These are phyloP conservation scores for Dothistroma septosporum DNA, from an alignment of 2,329 filamentous ascomycete genomes.

Conservation along the genomic window DNA sequence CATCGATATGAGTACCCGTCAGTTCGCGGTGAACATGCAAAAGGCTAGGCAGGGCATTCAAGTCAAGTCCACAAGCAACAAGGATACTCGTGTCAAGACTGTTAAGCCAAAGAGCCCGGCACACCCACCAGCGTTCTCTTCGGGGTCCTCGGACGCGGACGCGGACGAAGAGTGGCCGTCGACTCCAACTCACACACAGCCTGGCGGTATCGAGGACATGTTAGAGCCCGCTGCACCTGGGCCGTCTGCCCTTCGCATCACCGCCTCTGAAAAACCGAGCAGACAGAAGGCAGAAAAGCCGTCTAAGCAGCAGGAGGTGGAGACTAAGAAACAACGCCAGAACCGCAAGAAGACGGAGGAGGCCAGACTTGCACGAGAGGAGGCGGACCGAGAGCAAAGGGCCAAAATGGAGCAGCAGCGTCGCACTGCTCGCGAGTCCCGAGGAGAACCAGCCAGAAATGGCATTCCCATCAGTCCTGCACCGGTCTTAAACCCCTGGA, in stretches of 20 bases:
- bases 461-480: slow-evolving; percentile 53
- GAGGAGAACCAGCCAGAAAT: slow-evolving; percentile 78
- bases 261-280: slow-evolving; percentile 56
- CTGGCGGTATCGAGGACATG: slow-evolving; percentile 83
- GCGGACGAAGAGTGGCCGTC: slow-evolving; percentile 78
- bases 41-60: slow-evolving; percentile 65
- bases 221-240: slow-evolving; percentile 67
- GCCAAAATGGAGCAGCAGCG: slow-evolving; percentile 75
- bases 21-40: slow-evolving; percentile 71
- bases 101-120: slow-evolving; percentile 49
- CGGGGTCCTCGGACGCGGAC: slow-evolving; percentile 68
- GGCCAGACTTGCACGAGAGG: slow-evolving; percentile 68
- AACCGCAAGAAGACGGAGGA: slow-evolving; percentile 84
- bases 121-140: slow-evolving; percentile 41
- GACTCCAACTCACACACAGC: slow-evolving; percentile 59
- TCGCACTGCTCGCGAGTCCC: slow-evolving; percentile 72
- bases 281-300: slow-evolving; percentile 56
- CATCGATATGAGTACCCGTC: slow-evolving; percentile 63
- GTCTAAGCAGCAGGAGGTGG: slow-evolving; percentile 58
- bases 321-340: slow-evolving; percentile 94
- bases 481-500: slow-evolving; percentile 55
- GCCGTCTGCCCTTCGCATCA: slow-evolving; percentile 74
- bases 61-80: slow-evolving; percentile 61
- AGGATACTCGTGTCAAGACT: slow-evolving; percentile 43
- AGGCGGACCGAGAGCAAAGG: slow-evolving; percentile 75